phyloP scores from a whole-genome alignment of 208 protist genomes.

The Leishmania aethiopica region DNA sequence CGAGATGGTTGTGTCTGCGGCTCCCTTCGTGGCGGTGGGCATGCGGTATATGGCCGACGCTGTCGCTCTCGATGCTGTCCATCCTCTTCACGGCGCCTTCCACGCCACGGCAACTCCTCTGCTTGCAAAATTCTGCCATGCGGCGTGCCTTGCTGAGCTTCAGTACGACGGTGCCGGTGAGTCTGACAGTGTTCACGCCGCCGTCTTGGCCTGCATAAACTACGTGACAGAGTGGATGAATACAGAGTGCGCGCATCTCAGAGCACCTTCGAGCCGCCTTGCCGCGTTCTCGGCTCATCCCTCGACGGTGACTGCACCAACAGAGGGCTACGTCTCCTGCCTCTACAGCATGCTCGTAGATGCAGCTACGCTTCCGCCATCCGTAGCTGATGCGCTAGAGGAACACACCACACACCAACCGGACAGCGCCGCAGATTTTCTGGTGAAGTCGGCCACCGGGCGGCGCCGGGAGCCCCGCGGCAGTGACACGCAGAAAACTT shows the following conservation, averaged over 20 bases:
- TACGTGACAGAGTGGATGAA: slow-evolving; percentile 17
- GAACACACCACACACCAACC: slow-evolving; percentile 22
- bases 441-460: slow-evolving; percentile 12
- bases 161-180: slow-evolving; percentile 24
- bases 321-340: slow-evolving; percentile 7
- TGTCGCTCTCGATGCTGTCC: slow-evolving; percentile 11
- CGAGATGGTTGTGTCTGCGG: neutral
- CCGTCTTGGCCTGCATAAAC: slow-evolving; percentile 19
- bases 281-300: neutral
- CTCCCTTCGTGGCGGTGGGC: slow-evolving; percentile 11
- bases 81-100: slow-evolving; percentile 10
- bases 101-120: slow-evolving; percentile 8
- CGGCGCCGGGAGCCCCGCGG: slow-evolving; percentile 1
- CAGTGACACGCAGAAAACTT: neutral
- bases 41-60: slow-evolving; percentile 30
- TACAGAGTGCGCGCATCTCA: neutral
- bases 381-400: slow-evolving; percentile 8
- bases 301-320: neutral
- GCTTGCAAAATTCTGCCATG: slow-evolving; percentile 13
- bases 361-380: slow-evolving; percentile 14
- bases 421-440: slow-evolving; percentile 20
- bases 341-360: slow-evolving; percentile 21
- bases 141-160: slow-evolving; percentile 3
- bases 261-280: neutral
- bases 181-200: slow-evolving; percentile 23